These are phyloP conservation scores for Ganoderma boninense DNA, from an alignment of 1,284 basidiomycete species.

Conservation along the genomic window DNA sequence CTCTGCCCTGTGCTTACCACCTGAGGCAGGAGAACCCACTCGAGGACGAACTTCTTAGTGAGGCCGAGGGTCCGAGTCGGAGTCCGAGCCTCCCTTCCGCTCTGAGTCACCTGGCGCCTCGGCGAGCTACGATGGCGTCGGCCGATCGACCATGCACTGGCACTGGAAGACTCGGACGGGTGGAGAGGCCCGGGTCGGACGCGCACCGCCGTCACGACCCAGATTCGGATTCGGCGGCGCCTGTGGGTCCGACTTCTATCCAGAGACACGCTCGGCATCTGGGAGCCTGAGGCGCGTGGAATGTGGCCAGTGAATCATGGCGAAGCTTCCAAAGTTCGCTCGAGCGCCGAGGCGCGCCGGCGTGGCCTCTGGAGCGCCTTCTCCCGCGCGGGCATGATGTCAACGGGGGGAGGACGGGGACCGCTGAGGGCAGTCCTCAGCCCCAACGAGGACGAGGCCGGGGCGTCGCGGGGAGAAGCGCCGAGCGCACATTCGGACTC, in stretches of 20 bases:
- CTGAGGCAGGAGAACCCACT: too few relatives aligned
- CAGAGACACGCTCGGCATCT: neutral
- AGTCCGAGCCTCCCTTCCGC: neutral
- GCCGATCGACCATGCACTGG: constrained; percentile 6
- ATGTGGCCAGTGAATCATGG: neutral
- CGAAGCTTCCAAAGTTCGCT: neutral
- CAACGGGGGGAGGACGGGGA: too few relatives aligned
- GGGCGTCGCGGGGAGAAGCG: neutral
- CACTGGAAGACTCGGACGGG: too few relatives aligned
- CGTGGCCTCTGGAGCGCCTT: too few relatives aligned
- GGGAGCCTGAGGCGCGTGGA: neutral
- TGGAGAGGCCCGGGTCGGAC: neutral
- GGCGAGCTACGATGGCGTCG: constrained; percentile 9
- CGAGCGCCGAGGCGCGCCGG: too few relatives aligned
- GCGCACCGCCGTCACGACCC: neutral
- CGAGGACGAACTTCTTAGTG: too few relatives aligned
- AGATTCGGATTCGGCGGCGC: neutral
- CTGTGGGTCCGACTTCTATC: neutral
- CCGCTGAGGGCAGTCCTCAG: too few relatives aligned
- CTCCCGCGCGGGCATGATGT: too few relatives aligned
- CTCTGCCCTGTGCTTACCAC: neutral
- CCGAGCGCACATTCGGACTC: too few relatives aligned
- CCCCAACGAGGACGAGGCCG: neutral
- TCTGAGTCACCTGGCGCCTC: neutral
- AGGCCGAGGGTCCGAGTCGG: neutral